Conservation (phyloP, 2,329 filamentous ascomycete genomes). For the Trichocomaceae sp. region DNA sequence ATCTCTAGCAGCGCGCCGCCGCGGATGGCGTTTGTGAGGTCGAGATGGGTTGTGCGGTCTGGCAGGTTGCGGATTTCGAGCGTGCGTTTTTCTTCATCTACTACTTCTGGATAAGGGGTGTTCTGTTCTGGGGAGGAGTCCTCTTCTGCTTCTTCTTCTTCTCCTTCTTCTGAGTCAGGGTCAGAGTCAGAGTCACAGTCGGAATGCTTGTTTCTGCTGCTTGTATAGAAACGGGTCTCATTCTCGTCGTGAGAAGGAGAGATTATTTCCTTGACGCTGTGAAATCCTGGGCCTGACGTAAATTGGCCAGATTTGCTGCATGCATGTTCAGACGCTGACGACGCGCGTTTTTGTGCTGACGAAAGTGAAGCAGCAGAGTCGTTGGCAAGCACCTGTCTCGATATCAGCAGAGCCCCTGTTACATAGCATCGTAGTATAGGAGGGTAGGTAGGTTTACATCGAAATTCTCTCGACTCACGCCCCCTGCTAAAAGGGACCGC, state of each 20-base stretch:
- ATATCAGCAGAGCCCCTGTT: background rate
- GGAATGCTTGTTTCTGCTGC: too few species aligned
- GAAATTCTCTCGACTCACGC: conserved; percentile 45
- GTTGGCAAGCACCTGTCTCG: conserved; percentile 3
- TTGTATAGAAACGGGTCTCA: too few species aligned
- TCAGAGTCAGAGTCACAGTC: too few species aligned
- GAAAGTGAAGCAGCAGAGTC: background rate
- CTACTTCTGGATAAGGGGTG: conserved; percentile 16
- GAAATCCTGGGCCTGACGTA: too few species aligned
- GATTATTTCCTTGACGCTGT: too few species aligned
- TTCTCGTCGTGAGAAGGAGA: too few species aligned
- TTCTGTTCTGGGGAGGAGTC: background rate
- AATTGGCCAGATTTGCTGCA: too few species aligned
- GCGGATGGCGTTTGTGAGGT: conserved; percentile 58
- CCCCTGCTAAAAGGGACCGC: conserved; percentile 45
- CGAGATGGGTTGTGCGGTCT: conserved; percentile 56
- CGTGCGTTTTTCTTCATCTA: conserved; percentile 26
- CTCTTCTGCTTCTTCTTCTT: background rate
- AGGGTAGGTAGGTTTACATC: conserved; percentile 33
- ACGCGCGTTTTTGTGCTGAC: background rate
- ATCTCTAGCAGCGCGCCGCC: conserved; percentile 67
- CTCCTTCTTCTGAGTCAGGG: background rate
- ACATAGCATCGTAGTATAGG: too few species aligned
- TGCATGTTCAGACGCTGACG: background rate
- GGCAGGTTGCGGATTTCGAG: conserved; percentile 58